Evolutionary conservation across 495 filamentous ascomycete genomes (phyloP), one percentile per base, ranked within the genome.

Genomic region (Hyaloscypha hepaticicola): DNA sequence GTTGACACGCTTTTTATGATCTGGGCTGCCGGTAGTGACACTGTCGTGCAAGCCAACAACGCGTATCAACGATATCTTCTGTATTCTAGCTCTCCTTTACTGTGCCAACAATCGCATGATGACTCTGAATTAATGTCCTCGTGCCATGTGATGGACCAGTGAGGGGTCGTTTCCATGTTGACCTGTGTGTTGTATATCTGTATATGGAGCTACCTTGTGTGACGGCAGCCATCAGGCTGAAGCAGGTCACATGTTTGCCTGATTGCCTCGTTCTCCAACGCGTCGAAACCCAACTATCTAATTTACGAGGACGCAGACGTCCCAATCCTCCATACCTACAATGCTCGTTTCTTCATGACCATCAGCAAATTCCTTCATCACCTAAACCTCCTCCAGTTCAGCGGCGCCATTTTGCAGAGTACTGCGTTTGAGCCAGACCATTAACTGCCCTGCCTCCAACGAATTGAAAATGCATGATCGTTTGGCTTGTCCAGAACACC

Each of bases 81-180:
- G 67, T 72, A 69, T 64, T 69, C 70, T 72, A 69, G 67, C 64
- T 67, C 48, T 66, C 58, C 48, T 61, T 69, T 51, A 62, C 53
- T 66, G 63, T 69, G 58, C 57, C 48, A 70, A 27, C 34, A 66
- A 33, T 55, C 57, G 61, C 52, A 31, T 57, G 31, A 53, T 53
- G 60, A 55, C 24, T 28, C 34, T 28, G 57, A 45, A 0, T 48
- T 49, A 12, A 29, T 25, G 14, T 41, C 19, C 16, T 34, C 1
- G 22, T 55, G 16, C 41, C 16, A 28, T 33, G 24, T 31, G 26
- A 19, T 29, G n/a, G 5, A 55, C 16, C 6, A 31, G 21, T 22
- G 21, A 38, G 11, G 41, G n/a, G 11, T 48, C 11, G 41, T 48
- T 48, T n/a, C n/a, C n/a, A n/a, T n/a, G n/a, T n/a, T n/a, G n/a